Conservation (phyloP, 2,329 filamentous ascomycete species). For the Penicillium capsulatum region DNA sequence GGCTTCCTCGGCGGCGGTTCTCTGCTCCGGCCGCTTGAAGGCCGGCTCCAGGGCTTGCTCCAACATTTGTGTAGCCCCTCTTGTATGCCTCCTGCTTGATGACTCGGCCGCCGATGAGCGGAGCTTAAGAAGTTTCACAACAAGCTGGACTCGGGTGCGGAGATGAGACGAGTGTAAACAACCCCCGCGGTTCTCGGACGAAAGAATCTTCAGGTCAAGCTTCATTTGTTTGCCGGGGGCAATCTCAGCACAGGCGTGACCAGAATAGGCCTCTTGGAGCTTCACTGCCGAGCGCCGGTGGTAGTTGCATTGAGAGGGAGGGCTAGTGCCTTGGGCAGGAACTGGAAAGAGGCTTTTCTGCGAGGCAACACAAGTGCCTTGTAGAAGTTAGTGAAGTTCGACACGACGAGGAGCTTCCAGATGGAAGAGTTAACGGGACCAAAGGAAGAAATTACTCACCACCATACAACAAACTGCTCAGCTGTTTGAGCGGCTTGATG, state of each 20-base stretch:
- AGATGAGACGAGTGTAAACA: constrained; percentile 3
- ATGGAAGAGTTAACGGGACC: no score
- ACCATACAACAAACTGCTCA: no score
- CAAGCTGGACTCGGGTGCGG: constrained; percentile 8
- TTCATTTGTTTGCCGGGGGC: constrained; percentile 5
- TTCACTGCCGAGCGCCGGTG: no score
- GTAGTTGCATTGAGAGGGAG: no score
- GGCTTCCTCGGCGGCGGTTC: not conserved
- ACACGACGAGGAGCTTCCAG: no score
- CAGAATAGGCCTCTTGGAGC: no score
- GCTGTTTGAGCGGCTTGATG: no score
- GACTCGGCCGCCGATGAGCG: constrained; percentile 8
- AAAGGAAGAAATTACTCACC: no score
- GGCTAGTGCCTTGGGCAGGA: no score
- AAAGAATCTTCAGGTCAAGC: constrained; percentile 8
- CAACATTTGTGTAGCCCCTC: not conserved
- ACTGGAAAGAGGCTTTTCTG: no score
- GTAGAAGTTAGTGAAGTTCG: no score
- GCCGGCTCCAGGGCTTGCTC: not conserved
- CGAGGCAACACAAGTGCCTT: no score
- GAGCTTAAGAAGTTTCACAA: constrained; percentile 13
- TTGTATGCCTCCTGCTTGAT: not conserved
- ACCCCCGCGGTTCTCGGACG: not conserved
- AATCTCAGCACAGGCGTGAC: not conserved
- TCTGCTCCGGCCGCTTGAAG: not conserved